These are phyloP conservation scores for Curvularia eragrostidis DNA, from an alignment of 2,329 filamentous ascomycete genomes.

Conservation along the genomic window DNA sequence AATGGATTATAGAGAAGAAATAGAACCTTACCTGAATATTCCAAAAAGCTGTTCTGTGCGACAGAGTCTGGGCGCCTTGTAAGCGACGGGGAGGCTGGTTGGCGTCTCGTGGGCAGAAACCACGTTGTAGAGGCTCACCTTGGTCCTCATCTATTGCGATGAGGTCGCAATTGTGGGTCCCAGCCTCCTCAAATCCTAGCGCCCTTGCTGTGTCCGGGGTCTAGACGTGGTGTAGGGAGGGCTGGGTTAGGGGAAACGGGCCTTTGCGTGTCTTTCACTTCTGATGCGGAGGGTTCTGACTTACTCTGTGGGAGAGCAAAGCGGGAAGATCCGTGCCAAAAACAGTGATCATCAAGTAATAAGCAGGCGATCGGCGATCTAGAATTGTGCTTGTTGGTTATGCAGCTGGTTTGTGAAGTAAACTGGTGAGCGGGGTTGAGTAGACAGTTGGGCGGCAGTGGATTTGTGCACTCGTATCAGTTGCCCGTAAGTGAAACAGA, in stretches of 20 bases:
- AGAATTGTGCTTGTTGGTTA: too few species aligned
- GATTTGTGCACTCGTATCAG: not conserved
- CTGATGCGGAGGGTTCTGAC: not conserved
- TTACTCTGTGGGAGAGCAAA: not conserved
- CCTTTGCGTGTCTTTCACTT: slow-evolving; percentile 11
- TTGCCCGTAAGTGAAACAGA: too few species aligned
- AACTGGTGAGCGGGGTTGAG: not conserved
- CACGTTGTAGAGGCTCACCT: slow-evolving; percentile 1
- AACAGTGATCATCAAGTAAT: not conserved
- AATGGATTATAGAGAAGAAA: slow-evolving; percentile 1
- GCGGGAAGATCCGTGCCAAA: not conserved
- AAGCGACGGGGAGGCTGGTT: slow-evolving; percentile 6
- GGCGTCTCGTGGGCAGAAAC: not conserved
- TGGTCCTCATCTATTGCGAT: not conserved
- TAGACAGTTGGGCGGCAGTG: not conserved
- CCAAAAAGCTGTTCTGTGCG: slow-evolving; percentile 3
- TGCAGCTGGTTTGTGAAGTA: not conserved
- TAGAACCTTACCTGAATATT: not conserved
- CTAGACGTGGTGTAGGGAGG: not conserved
- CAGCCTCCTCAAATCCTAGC: not conserved
- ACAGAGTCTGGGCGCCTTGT: slow-evolving; percentile 4
- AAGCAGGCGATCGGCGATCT: not conserved
- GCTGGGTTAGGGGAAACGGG: not conserved
- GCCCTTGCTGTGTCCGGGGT: not conserved
- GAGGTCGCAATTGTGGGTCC: not conserved